Evolutionary conservation across 1,139 yeast genomes (phyloP).

Genomic region (Geotrichum reessii): DNA sequence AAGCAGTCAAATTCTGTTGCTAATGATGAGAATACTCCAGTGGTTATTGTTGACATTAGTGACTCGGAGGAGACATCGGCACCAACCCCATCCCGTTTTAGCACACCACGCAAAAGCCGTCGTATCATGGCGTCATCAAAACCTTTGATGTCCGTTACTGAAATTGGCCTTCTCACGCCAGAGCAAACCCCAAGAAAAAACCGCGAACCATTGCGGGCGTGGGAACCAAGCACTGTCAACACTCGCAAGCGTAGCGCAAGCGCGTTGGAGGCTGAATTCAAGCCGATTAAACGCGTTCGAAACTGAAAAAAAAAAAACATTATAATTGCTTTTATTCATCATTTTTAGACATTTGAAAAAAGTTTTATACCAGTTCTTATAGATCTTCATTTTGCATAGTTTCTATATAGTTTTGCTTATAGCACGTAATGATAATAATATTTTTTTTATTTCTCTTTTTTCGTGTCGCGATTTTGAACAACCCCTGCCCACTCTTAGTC

Average conservation of each 20-base stretch:
- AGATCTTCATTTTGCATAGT: too few relatives aligned
- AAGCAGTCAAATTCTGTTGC: background rate
- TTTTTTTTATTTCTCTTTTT: too few relatives aligned
- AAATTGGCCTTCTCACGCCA: constrained; percentile 1
- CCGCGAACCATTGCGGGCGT: background rate
- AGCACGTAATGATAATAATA: too few relatives aligned
- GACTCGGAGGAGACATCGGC: background rate
- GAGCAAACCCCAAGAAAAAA: constrained; percentile 5
- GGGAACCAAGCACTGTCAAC: background rate
- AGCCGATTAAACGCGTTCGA: constrained; percentile 1
- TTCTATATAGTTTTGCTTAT: too few relatives aligned
- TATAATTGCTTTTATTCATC: too few relatives aligned
- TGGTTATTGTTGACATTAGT: background rate
- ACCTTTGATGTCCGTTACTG: background rate
- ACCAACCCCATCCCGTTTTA: background rate
- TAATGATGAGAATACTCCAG: background rate
- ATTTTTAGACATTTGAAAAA: too few relatives aligned
- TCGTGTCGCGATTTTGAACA: background rate
- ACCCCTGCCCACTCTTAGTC: background rate
- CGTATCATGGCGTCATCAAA: background rate
- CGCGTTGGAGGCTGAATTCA: background rate
- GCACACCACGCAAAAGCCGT: background rate
- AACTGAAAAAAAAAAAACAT: background rate
- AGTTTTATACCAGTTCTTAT: too few relatives aligned
- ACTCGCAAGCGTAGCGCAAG: background rate